phyloP scores from a whole-genome alignment of 225 moss, liverwort and hornwort species.

The Bryoerythrophyllum caledonicum region DNA sequence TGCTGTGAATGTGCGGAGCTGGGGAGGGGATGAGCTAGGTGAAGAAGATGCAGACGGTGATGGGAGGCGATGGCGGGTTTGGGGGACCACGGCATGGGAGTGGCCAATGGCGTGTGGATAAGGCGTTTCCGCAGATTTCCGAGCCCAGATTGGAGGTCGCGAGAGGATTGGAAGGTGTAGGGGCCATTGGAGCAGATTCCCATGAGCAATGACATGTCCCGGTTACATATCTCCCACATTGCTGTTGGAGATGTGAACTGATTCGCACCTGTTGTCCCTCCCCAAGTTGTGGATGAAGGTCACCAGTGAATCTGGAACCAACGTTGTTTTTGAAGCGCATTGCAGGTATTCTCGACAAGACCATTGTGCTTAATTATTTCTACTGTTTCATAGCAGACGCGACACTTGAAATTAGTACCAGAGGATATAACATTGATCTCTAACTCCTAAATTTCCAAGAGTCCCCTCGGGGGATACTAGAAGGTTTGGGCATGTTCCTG shows the following conservation, averaged over 20 bases:
- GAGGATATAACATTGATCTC: not conserved
- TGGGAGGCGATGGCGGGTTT: not conserved
- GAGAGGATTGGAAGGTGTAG: not conserved
- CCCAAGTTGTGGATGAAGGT: not conserved
- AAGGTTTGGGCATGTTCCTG: too few species aligned
- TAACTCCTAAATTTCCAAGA: too few species aligned
- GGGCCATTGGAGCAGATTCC: conserved; percentile 15
- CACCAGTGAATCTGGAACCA: not conserved
- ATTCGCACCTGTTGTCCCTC: not conserved
- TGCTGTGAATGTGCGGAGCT: not conserved
- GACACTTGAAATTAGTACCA: too few species aligned
- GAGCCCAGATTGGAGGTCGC: not conserved
- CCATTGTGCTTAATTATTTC: too few species aligned
- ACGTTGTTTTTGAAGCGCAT: not conserved
- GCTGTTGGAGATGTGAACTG: not conserved
- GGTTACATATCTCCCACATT: not conserved
- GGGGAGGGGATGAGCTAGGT: not conserved
- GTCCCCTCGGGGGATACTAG: too few species aligned
- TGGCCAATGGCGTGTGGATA: conserved; percentile 40
- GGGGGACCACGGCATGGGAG: conserved; percentile 8
- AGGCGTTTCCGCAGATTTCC: conserved; percentile 17
- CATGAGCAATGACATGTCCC: conserved; percentile 8
- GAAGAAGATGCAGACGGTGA: not conserved
- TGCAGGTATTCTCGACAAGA: too few species aligned
- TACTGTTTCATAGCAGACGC: too few species aligned